phyloP scores from a whole-genome alignment of 768 basidiomycete genomes.

The Panaeolus papilionaceus region DNA sequence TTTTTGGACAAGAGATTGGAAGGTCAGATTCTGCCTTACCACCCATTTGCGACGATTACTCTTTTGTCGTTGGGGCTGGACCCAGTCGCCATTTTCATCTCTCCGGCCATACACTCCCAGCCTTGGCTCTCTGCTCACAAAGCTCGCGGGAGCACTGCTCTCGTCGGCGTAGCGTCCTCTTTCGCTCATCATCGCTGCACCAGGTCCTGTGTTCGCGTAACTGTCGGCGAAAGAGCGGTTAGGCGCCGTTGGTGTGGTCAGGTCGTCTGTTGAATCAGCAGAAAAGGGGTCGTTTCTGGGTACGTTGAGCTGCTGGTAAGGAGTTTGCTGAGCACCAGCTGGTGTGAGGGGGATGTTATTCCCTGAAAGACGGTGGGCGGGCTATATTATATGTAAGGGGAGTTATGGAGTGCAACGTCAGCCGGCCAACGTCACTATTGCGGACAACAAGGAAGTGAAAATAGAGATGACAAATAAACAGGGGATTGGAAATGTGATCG shows the following conservation, averaged over 20 bases:
- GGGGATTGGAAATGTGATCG: constrained; percentile 5
- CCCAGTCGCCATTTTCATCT: constrained; percentile 11
- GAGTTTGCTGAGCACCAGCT: constrained; percentile 18
- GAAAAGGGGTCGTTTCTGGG: constrained; percentile 19
- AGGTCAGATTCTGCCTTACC: not conserved
- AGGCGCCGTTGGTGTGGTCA: constrained; percentile 18
- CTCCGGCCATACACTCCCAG: constrained; percentile 26
- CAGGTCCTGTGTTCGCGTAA: not conserved
- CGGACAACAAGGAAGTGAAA: not conserved
- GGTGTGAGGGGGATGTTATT: constrained; percentile 26
- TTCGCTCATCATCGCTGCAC: constrained; percentile 2
- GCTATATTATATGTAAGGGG: constrained; percentile 14
- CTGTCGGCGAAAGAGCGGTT: constrained; percentile 19
- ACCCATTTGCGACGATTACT: constrained; percentile 13
- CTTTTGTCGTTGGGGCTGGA: constrained; percentile 1
- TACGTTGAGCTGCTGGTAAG: constrained; percentile 22
- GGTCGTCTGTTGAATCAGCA: constrained; percentile 29
- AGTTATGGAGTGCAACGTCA: constrained; percentile 8
- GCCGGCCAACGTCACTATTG: constrained; percentile 9
- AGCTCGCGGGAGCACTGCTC: constrained; percentile 15
- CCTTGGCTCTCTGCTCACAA: constrained; percentile 25
- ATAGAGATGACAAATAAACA: constrained; percentile 6
- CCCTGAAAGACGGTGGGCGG: constrained; percentile 18
- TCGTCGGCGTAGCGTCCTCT: not conserved
- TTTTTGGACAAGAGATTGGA: not conserved